Percentiles rank a stretch among this genome's conserved stretches.
Conservation (phyloP, 208 protist species). For the Trypanosoma vivax region DNA sequence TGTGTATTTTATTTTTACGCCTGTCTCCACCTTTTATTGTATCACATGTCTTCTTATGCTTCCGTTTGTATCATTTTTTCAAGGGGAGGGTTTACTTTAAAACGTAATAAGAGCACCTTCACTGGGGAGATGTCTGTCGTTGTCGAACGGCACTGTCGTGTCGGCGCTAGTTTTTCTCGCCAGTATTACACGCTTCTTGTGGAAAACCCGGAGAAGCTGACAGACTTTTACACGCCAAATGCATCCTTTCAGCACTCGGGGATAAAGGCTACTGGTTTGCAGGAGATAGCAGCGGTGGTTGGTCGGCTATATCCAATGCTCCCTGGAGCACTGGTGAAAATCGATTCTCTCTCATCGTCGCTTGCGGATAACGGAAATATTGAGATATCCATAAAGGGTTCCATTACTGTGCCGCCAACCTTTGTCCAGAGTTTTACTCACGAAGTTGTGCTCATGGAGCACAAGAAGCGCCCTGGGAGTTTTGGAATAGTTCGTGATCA, state of each 20-base stretch:
- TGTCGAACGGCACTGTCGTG: slow-evolving; percentile 19
- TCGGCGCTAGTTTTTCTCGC: slow-evolving; percentile 59
- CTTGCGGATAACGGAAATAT: slow-evolving; percentile 27
- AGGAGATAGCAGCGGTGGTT: slow-evolving; percentile 28
- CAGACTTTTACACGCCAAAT: slow-evolving; percentile 38
- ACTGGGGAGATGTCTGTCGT: slow-evolving; percentile 17
- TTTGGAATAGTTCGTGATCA: slow-evolving; percentile 61
- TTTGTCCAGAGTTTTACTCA: slow-evolving; percentile 43
- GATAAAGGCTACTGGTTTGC: slow-evolving; percentile 20
- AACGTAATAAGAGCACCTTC: no score
- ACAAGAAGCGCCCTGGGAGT: slow-evolving; percentile 21
- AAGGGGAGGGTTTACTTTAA: background rate
- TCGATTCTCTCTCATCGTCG: slow-evolving; percentile 25
- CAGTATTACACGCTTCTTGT: slow-evolving; percentile 68
- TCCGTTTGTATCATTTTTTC: background rate
- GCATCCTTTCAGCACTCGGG: slow-evolving; percentile 40
- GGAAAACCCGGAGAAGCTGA: slow-evolving; percentile 30
- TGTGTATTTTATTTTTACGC: no score
- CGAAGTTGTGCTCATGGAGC: slow-evolving; percentile 54
- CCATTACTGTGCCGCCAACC: background rate
- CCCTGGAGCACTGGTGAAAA: slow-evolving; percentile 17
- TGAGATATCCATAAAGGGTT: slow-evolving; percentile 32
- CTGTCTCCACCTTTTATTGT: background rate
- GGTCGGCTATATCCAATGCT: slow-evolving; percentile 15
- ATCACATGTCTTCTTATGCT: background rate